Conservation (phyloP, 805 yeast genomes). For the Wickerhamomyces strasburgensis region DNA sequence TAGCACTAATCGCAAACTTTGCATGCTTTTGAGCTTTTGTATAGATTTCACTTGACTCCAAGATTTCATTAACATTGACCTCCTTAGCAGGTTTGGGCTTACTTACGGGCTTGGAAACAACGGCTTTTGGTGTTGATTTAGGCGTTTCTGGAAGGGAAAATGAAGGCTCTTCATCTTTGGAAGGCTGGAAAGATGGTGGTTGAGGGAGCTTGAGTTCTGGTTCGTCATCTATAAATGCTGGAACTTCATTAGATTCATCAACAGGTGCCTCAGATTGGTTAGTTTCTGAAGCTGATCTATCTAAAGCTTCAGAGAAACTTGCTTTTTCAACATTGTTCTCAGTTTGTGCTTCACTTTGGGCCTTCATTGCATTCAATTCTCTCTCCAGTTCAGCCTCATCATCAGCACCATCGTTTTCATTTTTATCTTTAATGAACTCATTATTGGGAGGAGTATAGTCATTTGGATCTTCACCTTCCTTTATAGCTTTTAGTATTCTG, state of each 20-base stretch:
- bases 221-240: constrained; percentile 4
- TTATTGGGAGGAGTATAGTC: constrained; percentile 37
- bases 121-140: constrained; percentile 5
- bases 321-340: background rate
- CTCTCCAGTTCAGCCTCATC: constrained; percentile 1
- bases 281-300: constrained; percentile 3
- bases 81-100: constrained; percentile 3
- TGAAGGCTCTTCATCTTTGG: constrained; percentile 1
- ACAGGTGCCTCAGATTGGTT: constrained; percentile 2
- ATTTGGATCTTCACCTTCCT: constrained; percentile 53
- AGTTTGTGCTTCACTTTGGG: background rate
- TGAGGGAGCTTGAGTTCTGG: constrained; percentile 5
- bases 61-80: constrained; percentile 39
- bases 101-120: background rate
- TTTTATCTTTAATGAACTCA: background rate
- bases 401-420: constrained; percentile 2
- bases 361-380: constrained; percentile 1
- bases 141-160: constrained; percentile 12
- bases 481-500: constrained; percentile 46
- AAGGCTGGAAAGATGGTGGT: constrained; percentile 7
- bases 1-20: constrained; percentile 72
- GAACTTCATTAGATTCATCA: constrained; percentile 1
- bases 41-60: constrained; percentile 52
- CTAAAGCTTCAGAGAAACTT: too few relatives aligned
- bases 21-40: constrained; percentile 62